Conservation (phyloP, 495 filamentous ascomycete species). For the Cercophora samala region DNA sequence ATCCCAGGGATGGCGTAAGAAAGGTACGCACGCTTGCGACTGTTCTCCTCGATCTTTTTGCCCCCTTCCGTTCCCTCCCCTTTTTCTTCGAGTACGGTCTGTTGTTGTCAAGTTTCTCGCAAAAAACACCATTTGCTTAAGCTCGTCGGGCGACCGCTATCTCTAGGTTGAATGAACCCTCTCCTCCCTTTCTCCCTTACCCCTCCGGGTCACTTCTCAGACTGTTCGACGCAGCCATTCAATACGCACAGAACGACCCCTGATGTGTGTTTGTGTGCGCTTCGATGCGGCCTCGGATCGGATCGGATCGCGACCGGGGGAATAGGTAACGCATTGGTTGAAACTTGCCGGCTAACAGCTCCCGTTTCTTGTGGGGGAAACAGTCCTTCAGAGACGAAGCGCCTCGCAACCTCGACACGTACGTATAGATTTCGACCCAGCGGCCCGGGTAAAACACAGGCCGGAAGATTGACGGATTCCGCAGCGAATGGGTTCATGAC, state of each 20-base stretch:
- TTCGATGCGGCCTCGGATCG: slow-evolving; percentile 26
- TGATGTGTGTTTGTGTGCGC: slow-evolving; percentile 19
- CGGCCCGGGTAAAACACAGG: slow-evolving; percentile 4
- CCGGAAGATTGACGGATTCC: slow-evolving; percentile 17
- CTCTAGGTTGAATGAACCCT: slow-evolving; percentile 36
- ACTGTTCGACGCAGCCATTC: slow-evolving; percentile 30
- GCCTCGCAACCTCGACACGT: slow-evolving; percentile 53
- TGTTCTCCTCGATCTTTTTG: background rate
- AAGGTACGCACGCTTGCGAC: slow-evolving; percentile 55
- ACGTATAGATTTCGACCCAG: slow-evolving; percentile 23
- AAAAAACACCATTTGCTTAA: slow-evolving; percentile 13
- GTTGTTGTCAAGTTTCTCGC: slow-evolving; percentile 1
- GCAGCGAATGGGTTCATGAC: slow-evolving; percentile 89
- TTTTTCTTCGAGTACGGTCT: background rate
- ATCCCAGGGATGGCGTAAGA: slow-evolving; percentile 76
- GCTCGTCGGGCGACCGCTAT: background rate
- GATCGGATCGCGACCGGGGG: slow-evolving; percentile 31
- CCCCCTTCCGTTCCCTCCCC: background rate
- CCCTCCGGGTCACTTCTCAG: slow-evolving; percentile 24
- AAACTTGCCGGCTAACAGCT: slow-evolving; percentile 34
- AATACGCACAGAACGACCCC: slow-evolving; percentile 17
- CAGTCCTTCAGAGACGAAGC: slow-evolving; percentile 51
- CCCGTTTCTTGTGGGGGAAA: slow-evolving; percentile 25
- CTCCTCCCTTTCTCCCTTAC: slow-evolving; percentile 26
- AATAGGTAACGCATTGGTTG: slow-evolving; percentile 21